Evolutionary conservation across 352 stramenopile species (phyloP), one percentile per base, ranked within the genome.

Genomic region (Phytophthora capsici): DNA sequence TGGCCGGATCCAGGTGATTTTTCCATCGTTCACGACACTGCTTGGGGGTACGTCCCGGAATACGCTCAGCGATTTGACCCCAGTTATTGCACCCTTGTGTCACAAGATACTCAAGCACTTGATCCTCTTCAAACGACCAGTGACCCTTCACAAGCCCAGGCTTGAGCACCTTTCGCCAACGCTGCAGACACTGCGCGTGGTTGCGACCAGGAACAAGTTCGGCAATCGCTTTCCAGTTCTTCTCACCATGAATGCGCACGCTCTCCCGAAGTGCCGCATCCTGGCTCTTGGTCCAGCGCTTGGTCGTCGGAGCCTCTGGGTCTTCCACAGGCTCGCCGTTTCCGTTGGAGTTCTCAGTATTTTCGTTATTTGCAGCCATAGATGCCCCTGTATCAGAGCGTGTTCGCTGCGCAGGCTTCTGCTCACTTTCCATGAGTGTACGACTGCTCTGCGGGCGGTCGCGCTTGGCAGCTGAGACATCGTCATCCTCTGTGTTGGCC

Each of bases 81-180:
- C 95, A 98, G 78, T 98, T 97, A 62, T 97, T 97, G 71, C 91
- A 89, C 36, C 88, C 88, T 51, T 93, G 82, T 16, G 87, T 93
- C 38, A 98, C 90, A 20, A 95, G 72, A 61, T 93, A 91, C 53
- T 96, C 87, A 9, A 98, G 90, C 46, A 98, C 93, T 40, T 94
- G 80, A 76, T 99, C 96, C 64, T 99, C 96, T 66, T 98, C 90
- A 55, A 96, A 94, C 28, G 86, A 97, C 96, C 96, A 99, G 53
- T 96, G 93, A 44, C 94, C 94, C 71, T 99, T 99, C 30, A 98
- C 91, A 5, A 99, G 79, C 32, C 95, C 96, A 12, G 96, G 95
- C 65, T 97, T 97, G 30, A 99, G 84, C 41, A 99, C 89, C 68
- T 97, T 97, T 34, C 88, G 85, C 90, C 90, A 97, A 28, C 90